Conservation (phyloP, 1,139 yeast genomes). For the Candida sojae region DNA sequence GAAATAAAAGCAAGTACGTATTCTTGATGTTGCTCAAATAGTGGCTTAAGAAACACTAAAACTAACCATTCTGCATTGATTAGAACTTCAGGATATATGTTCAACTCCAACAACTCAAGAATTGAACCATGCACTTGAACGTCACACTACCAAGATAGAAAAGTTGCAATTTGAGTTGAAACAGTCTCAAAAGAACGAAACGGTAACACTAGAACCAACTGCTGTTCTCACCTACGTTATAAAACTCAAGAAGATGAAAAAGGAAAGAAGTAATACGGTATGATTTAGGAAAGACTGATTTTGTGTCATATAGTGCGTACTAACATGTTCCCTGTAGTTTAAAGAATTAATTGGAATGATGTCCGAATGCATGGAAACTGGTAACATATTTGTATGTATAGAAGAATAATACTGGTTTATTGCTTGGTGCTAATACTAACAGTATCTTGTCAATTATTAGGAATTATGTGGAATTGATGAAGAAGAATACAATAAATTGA, state of each 20-base stretch:
- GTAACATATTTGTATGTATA: slow-evolving; percentile 6
- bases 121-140: not conserved
- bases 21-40: not conserved
- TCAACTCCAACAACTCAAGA: slow-evolving; percentile 10
- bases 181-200: not conserved
- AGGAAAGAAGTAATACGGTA: slow-evolving; percentile 7
- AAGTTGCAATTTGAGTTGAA: not conserved
- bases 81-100: slow-evolving; percentile 6
- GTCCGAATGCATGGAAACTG: slow-evolving; percentile 3
- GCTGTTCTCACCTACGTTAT: not conserved
- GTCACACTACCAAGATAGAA: not conserved
- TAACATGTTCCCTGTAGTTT: slow-evolving; percentile 3
- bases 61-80: not conserved
- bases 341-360: slow-evolving; percentile 1
- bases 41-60: not conserved
- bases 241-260: slow-evolving; percentile 3
- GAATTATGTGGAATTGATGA: slow-evolving; percentile 5
- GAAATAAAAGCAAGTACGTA: slow-evolving; percentile 11
- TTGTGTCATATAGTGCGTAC: not conserved
- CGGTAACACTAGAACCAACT: not conserved
- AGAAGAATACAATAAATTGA: not conserved
- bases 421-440: not conserved
- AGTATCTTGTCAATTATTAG: not conserved
- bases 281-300: not conserved
- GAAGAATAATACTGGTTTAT: not conserved